These are phyloP conservation scores for Linnemannia hyalina DNA, from an alignment of 192 early-diverging fungal species.

Conservation along the genomic window DNA sequence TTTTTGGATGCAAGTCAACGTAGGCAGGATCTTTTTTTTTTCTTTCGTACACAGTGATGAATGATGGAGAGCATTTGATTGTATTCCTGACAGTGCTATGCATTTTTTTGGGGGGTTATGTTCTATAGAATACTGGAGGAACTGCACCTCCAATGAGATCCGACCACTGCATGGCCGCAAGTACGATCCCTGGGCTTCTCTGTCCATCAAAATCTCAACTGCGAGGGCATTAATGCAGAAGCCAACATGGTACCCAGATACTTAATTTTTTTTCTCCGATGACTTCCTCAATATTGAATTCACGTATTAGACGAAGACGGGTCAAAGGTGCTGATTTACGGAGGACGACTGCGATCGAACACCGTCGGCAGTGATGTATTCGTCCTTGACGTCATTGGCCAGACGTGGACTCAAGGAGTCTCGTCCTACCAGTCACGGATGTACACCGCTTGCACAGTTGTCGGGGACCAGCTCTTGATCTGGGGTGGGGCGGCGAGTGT, in stretches of 20 bases:
- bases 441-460: slow-evolving; percentile 31
- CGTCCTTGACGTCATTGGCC: slow-evolving; percentile 18
- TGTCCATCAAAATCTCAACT: no score
- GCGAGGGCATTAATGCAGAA: no score
- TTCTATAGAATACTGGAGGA: not conserved
- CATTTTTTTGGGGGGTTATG: not conserved
- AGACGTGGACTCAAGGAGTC: slow-evolving; percentile 7
- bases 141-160: not conserved
- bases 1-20: no score
- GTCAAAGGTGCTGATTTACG: not conserved
- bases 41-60: no score
- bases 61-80: no score
- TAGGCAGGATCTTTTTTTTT: no score
- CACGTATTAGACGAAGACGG: not conserved
- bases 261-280: no score
- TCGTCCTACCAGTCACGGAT: slow-evolving; percentile 2
- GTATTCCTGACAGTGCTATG: no score
- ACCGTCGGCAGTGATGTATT: slow-evolving; percentile 16
- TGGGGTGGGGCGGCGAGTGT: slow-evolving; percentile 46
- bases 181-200: not conserved
- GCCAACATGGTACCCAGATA: not conserved
- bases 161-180: slow-evolving; percentile 6
- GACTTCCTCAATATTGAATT: no score
- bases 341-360: not conserved
- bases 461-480: slow-evolving; percentile 25